phyloP scores from a whole-genome alignment of 768 basidiomycete genomes.

The Leccinum variicolor region DNA sequence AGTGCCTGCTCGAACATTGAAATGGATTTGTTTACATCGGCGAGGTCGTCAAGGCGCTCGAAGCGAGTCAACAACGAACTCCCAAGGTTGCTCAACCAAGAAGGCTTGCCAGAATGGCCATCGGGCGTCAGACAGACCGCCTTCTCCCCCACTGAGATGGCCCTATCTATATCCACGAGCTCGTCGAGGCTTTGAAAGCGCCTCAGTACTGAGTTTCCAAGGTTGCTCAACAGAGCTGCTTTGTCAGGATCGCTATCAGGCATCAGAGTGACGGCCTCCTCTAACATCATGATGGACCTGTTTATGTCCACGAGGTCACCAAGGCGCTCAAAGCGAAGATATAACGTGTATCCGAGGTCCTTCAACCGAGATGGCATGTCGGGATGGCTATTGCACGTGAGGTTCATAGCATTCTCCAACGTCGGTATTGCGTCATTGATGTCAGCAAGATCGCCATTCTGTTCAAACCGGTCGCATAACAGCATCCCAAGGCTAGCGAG shows the following conservation, averaged over 20 bases:
- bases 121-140: background rate
- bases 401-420: background rate
- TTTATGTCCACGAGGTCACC: background rate
- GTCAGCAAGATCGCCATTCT: background rate
- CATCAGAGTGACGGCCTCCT: background rate
- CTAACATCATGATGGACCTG: background rate
- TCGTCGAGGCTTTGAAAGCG: background rate
- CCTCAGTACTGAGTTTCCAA: background rate
- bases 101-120: background rate
- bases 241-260: background rate
- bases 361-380: background rate
- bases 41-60: background rate
- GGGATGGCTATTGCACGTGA: background rate
- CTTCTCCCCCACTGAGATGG: background rate
- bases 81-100: background rate
- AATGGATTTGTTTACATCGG: background rate
- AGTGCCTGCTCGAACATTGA: background rate
- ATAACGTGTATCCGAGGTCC: background rate
- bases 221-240: background rate
- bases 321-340: background rate
- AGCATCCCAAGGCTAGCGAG: background rate
- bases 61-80: background rate
- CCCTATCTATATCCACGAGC: background rate
- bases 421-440: background rate
- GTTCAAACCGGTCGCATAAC: background rate